phyloP scores from a whole-genome alignment of 805 yeast species.

The Saccharomycopsis fermentans region DNA sequence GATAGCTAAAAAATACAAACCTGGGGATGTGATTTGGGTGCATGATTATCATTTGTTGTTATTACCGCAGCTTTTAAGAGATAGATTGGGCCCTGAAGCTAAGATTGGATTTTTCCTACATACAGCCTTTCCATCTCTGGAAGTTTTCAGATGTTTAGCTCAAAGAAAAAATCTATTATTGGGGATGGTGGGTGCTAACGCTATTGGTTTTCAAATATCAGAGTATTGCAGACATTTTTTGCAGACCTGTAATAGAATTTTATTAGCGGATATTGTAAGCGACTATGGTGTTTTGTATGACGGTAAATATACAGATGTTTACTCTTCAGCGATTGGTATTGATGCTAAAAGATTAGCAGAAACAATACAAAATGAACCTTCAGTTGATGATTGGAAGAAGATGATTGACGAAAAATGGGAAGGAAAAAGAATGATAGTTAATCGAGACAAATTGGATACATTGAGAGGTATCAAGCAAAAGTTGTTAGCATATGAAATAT shows the following conservation, averaged over 20 bases:
- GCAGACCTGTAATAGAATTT: constrained; percentile 77
- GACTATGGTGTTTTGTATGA: constrained; percentile 48
- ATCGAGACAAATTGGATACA: constrained; percentile 81
- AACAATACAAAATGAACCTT: constrained; percentile 33
- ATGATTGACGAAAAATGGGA: constrained; percentile 74
- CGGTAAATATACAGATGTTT: constrained; percentile 46
- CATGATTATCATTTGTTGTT: constrained; percentile 89
- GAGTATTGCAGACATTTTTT: constrained; percentile 91
- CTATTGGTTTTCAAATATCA: constrained; percentile 79
- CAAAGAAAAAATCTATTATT: constrained; percentile 65
- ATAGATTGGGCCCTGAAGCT: constrained; percentile 58
- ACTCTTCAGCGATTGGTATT: constrained; percentile 67
- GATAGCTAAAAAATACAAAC: constrained; percentile 54
- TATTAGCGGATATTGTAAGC: constrained; percentile 72
- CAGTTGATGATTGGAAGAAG: constrained; percentile 54
- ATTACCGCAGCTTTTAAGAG: constrained; percentile 76
- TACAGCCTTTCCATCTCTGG: constrained; percentile 91
- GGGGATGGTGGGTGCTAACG: constrained; percentile 85
- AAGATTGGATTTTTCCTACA: constrained; percentile 88
- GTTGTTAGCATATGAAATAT: constrained; percentile 74
- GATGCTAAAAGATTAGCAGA: constrained; percentile 50
- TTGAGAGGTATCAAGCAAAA: constrained; percentile 86
- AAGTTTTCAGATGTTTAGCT: constrained; percentile 89
- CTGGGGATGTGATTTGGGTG: constrained; percentile 79
- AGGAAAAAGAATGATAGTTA: constrained; percentile 58